Conservation (phyloP, 495 filamentous ascomycete genomes). For the Penicillium goetzii region DNA sequence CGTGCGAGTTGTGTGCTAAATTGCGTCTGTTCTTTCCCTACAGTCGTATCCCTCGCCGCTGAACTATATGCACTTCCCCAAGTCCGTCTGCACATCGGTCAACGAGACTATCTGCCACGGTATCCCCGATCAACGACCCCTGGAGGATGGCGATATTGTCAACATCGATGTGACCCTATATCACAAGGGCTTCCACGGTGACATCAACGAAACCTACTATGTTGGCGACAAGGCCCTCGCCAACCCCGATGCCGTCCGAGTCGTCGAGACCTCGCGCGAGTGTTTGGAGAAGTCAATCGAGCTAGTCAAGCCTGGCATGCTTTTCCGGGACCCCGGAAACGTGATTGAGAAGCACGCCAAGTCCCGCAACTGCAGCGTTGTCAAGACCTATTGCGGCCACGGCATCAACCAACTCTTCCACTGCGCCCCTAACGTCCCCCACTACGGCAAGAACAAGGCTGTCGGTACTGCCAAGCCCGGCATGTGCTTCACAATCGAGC, state of each 20-base stretch:
- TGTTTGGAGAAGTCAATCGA: constrained; percentile 83
- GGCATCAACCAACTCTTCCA: constrained; percentile 88
- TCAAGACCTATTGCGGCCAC: constrained; percentile 89
- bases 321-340: constrained; percentile 82
- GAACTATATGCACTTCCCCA: constrained; percentile 96
- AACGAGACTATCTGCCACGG: constrained; percentile 98
- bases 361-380: constrained; percentile 73
- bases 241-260: constrained; percentile 78
- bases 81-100: constrained; percentile 92
- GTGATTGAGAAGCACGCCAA: constrained; percentile 88
- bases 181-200: constrained; percentile 85
- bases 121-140: constrained; percentile 78
- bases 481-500: constrained; percentile 94
- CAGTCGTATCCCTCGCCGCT: constrained; percentile 95
- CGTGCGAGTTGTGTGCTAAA: not conserved
- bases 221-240: constrained; percentile 75
- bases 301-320: constrained; percentile 82
- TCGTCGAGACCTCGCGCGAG: constrained; percentile 80
- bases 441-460: constrained; percentile 91
- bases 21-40: constrained; percentile 7
- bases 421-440: constrained; percentile 80
- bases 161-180: constrained; percentile 90
- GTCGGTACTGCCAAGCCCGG: constrained; percentile 83
- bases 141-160: constrained; percentile 84
- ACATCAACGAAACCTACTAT: constrained; percentile 93